Evolutionary conservation across 2,329 filamentous ascomycete species (phyloP).

Genomic region (Curvularia hawaiiensis): DNA sequence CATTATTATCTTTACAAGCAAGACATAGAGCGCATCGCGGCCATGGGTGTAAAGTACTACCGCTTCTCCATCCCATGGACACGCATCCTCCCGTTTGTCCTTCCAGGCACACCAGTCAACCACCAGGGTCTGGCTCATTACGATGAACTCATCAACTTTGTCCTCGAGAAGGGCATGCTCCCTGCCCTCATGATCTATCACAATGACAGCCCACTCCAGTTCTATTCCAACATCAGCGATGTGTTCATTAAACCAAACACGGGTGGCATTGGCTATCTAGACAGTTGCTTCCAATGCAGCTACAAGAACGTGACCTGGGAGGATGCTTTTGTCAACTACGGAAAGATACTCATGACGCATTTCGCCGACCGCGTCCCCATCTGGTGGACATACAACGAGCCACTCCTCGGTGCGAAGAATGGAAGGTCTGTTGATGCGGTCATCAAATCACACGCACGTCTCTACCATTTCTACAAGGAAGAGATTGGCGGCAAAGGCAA

Average conservation of each 20-base stretch:
- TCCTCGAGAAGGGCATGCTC: conserved; percentile 56
- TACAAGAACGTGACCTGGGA: conserved; percentile 54
- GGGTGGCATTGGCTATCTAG: conserved; percentile 37
- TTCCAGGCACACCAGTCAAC: conserved; percentile 59
- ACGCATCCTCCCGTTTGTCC: conserved; percentile 58
- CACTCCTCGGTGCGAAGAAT: conserved; percentile 51
- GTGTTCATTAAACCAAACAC: conserved; percentile 25
- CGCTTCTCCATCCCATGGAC: conserved; percentile 61
- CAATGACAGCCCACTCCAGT: conserved; percentile 55
- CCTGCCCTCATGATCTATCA: conserved; percentile 58
- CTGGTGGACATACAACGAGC: conserved; percentile 63
- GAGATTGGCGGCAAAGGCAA: conserved; percentile 58
- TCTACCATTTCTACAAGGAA: conserved; percentile 61
- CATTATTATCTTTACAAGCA: conserved; percentile 64
- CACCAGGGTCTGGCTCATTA: conserved; percentile 59
- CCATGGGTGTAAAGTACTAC: conserved; percentile 59
- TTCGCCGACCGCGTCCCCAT: conserved; percentile 58
- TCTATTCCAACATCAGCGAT: conserved; percentile 46
- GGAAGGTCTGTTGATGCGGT: conserved; percentile 46
- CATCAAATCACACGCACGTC: conserved; percentile 54
- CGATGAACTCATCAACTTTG: conserved; percentile 59
- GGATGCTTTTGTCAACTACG: conserved; percentile 60
- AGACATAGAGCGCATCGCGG: conserved; percentile 59
- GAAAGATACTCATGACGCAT: conserved; percentile 57
- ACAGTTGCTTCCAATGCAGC: conserved; percentile 46